Percentiles rank a stretch among this genome's conserved stretches.
Conservation (phyloP, 208 protist species). For the Dictyostelium gargantuum region DNA sequence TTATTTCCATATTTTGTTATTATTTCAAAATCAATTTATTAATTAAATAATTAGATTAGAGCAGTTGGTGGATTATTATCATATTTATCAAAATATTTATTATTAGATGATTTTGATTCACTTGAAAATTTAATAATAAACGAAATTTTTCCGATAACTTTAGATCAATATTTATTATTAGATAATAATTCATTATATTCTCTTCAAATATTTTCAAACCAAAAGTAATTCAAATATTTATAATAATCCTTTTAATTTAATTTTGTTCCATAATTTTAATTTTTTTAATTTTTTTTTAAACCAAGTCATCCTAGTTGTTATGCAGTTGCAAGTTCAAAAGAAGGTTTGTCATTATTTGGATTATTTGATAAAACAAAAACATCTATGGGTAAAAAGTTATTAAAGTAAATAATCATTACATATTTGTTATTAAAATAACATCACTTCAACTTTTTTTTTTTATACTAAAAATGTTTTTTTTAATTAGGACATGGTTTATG, state of each 20-base stretch:
- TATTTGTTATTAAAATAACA: neutral
- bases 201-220: conserved; percentile 50
- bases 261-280: neutral
- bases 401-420: neutral
- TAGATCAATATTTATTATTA: conserved; percentile 35
- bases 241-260: neutral
- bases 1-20: too few species aligned
- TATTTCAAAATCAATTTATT: too few species aligned
- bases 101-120: conserved; percentile 38
- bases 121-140: conserved; percentile 21
- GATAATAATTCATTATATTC: conserved; percentile 32
- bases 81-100: conserved; percentile 37
- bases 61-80: conserved; percentile 13
- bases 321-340: neutral
- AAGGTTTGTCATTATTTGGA: conserved; percentile 45
- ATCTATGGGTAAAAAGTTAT: conserved; percentile 19
- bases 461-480: neutral
- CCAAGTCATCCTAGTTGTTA: conserved; percentile 25
- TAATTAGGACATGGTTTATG: conserved; percentile 40
- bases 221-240: conserved; percentile 25
- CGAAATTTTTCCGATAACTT: conserved; percentile 5
- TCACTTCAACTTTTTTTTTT: neutral
- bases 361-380: conserved; percentile 47
- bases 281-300: neutral
- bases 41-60: conserved; percentile 10